Evolutionary conservation across 116 monocot species (phyloP), one percentile per base, ranked within the genome.

Genomic region (Iris pallida): DNA sequence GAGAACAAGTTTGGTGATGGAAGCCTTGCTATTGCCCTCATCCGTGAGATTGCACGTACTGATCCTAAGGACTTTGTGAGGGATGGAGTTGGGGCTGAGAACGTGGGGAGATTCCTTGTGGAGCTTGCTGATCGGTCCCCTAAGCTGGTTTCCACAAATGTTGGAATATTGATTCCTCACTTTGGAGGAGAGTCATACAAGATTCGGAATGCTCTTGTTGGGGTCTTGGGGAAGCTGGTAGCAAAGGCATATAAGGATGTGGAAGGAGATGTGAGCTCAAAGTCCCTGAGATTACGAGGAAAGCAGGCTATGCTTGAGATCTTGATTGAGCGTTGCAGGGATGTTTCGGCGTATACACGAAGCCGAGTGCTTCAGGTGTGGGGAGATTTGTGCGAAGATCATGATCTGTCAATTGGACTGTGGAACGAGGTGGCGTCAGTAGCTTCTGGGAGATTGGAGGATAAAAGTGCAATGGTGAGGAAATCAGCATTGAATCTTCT

Each of bases 101-200:
- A 93, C 76, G 75, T 93, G 15, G 99, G 90, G 16, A 81, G 90
- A 55, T 90, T 99, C 73, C 80, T 93, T 8, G 87, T 99, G 43
- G 99, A 99, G 75, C 82, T 99, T 55, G 83, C 99, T 68, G 84
- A 84, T 19, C 68, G 76, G 1, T 78, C 82, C 2, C 93, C 99
- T 66, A 93, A 84, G 77, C 49, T 99, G n/a, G 72, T 99, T 66
- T 82, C 88, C 11, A 93, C 86, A 6, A 99, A 99, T 79, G 62
- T 93, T 20, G 99, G 99, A 0, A 66, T 99, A 55, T 68, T 99
- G 61, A 73, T 90, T 20, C 90, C 99, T 57, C 99, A 93, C 75
- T 93, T 99, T 75, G 93, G 99, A 14, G 99, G 99, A 13, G 99
- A 99, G 46, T 99, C 99, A 15, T 99, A 90, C 61, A 99, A 93